phyloP scores from a whole-genome alignment of 2,329 filamentous ascomycete genomes.

The Chalara sp. region DNA sequence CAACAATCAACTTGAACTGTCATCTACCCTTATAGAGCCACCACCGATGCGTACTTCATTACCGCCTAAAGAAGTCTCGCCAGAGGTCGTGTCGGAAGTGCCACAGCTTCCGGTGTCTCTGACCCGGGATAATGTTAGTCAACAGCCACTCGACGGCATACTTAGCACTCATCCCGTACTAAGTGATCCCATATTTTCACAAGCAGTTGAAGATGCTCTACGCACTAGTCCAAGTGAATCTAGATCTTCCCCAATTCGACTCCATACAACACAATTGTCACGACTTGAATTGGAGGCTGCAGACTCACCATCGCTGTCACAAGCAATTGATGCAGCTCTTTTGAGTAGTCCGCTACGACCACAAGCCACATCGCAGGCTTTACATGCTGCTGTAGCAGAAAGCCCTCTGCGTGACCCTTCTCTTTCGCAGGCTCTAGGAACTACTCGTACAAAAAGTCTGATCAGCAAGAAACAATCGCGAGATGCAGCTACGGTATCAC shows the following conservation, averaged over 20 bases:
- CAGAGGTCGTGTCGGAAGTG: too few species aligned
- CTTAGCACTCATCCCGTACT: neutral
- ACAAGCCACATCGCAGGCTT: neutral
- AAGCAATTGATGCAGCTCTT: neutral
- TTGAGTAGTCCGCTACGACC: neutral
- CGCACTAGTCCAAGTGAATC: neutral
- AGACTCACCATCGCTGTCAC: neutral
- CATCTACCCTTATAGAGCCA: too few species aligned
- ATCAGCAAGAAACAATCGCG: neutral
- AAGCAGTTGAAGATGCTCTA: neutral
- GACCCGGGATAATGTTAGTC: too few species aligned
- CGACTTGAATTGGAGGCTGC: neutral
- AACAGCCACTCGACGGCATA: neutral
- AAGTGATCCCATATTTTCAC: neutral
- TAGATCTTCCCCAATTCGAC: neutral
- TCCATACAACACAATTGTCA: neutral
- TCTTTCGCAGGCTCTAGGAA: neutral
- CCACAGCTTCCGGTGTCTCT: too few species aligned
- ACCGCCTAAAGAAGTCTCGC: too few species aligned
- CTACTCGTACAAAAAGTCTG: neutral
- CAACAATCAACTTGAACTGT: neutral
- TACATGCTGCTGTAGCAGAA: neutral
- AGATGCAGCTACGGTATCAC: neutral
- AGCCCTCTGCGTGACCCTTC: neutral
- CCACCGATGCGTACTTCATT: too few species aligned